A percentile compares a stretch with the other conserved stretches of the same genome.
Conservation (phyloP, 805 yeast species). For the Monosporozyma solicola region DNA sequence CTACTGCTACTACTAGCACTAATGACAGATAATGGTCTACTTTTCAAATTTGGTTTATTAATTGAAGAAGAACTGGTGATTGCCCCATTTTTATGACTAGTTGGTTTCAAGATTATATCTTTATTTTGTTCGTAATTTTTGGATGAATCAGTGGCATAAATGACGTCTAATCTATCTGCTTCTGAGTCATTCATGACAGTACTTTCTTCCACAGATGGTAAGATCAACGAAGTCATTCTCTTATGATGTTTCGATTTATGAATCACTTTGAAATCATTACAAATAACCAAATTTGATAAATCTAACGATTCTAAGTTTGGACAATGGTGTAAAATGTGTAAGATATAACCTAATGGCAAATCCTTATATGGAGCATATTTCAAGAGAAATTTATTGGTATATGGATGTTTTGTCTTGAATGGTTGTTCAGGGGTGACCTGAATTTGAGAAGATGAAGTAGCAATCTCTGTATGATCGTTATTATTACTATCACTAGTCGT, state of each 20-base stretch:
- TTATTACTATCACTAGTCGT: not conserved
- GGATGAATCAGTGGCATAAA: conserved; percentile 25
- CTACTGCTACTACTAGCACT: not conserved
- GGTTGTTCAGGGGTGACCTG: conserved; percentile 4
- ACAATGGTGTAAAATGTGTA: conserved; percentile 63
- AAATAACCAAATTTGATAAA: conserved; percentile 52
- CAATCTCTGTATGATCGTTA: not conserved
- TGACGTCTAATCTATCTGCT: conserved; percentile 15
- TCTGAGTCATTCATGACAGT: conserved; percentile 6
- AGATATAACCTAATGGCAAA: conserved; percentile 65
- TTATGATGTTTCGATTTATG: conserved; percentile 7
- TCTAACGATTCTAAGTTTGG: conserved; percentile 48
- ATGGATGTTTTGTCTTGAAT: conserved; percentile 40
- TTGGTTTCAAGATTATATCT: not conserved
- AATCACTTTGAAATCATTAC: conserved; percentile 51
- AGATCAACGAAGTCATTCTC: conserved; percentile 8
- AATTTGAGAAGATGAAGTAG: not conserved
- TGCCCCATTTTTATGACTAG: not conserved
- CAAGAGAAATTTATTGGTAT: conserved; percentile 47
- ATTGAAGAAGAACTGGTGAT: not conserved
- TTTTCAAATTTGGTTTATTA: not conserved
- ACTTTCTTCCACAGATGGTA: conserved; percentile 14
- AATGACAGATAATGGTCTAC: not conserved
- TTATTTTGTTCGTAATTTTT: conserved; percentile 18
- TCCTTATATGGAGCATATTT: conserved; percentile 65